Base-by-base conservation (phyloP, 1,284 basidiomycete genomes). In the Austroboletus niveus region DNA sequence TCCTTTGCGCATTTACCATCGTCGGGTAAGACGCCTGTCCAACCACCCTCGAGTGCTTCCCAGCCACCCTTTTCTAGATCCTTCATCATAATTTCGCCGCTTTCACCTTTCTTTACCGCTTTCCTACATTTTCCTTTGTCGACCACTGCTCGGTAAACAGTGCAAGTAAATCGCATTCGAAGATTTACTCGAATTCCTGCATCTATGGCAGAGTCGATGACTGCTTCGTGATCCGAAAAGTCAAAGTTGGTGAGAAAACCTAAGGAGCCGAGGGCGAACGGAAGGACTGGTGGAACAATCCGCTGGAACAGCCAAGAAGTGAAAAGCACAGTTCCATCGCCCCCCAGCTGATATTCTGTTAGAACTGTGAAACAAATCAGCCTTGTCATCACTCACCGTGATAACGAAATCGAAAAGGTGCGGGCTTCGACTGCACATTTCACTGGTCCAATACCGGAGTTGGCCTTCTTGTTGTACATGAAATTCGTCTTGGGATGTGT, bases 251-350 rank as follows among this genome's bases (percentile, higher is more conserved):
- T 99, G 51, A 99, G 82, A 76, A 99, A 99, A 11, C 97, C 97
- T 22, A 99, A 83, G 9, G 96, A 99, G 41, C 97, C 97, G n/a
- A 99, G 82, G 0, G 97, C 94, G 69, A 99, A 99, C 0, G 97
- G 89, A 27, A 99, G 84, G 36, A 99, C 94, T 6, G 97, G 97
- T 11, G 97, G 97, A 11, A 99, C 97, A 64, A 98, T 94, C 57
- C 87, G 85, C 69, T 99, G 97, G 78, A 99, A 99, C 34, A 99
- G 79, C 97, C 97, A 99, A 5, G 97, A 99, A 6, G 97, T 98
- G 75, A 98, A 99, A 20, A 99, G 81, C 1, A 99, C 96, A 1
- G 97, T 99, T 11, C 97, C 97, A 68, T 99, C 97, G 15, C 97
- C 97, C 42, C 97, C 97, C 54, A 97, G 87, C 89, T 95, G 55